A percentile compares a stretch with the other conserved stretches of the same genome.
Conservation (phyloP, 169 alveolate species). For the Eimeria tenella region DNA sequence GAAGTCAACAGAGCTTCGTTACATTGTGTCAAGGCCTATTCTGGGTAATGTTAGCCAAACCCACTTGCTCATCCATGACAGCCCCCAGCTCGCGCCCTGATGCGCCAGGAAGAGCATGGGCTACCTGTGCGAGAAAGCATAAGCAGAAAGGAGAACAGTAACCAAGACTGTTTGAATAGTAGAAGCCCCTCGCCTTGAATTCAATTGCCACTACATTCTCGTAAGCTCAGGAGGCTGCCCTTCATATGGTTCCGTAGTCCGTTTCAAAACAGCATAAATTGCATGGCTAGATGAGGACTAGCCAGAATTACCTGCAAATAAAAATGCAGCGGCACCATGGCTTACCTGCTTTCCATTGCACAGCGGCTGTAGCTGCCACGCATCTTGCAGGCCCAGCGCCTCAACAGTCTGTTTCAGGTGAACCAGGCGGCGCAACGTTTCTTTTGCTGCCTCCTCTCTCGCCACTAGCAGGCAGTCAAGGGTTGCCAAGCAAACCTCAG, state of each 20-base stretch:
- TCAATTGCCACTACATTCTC: no score
- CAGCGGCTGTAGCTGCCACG: slow-evolving; percentile 40
- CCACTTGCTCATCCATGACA: not conserved
- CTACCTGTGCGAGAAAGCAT: not conserved
- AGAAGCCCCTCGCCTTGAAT: no score
- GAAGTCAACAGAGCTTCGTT: no score
- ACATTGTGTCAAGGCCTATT: no score
- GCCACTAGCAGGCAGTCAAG: not conserved
- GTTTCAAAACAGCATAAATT: no score
- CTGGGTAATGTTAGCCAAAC: not conserved
- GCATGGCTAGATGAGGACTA: no score
- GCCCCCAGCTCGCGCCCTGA: not conserved
- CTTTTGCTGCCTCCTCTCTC: slow-evolving; percentile 28
- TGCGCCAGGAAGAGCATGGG: not conserved
- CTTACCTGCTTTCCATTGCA: slow-evolving; percentile 9
- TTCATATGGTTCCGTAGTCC: no score
- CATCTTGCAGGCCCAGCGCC: slow-evolving; percentile 13
- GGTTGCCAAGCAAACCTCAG: not conserved
- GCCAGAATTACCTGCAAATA: not conserved
- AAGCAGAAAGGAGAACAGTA: not conserved
- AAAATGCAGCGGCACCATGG: not conserved
- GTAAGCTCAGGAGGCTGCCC: no score
- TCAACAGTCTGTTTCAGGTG: not conserved
- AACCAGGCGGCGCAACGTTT: not conserved
- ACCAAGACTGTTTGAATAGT: not conserved